phyloP scores from a whole-genome alignment of 805 yeast genomes.

The Pichia exigua region DNA sequence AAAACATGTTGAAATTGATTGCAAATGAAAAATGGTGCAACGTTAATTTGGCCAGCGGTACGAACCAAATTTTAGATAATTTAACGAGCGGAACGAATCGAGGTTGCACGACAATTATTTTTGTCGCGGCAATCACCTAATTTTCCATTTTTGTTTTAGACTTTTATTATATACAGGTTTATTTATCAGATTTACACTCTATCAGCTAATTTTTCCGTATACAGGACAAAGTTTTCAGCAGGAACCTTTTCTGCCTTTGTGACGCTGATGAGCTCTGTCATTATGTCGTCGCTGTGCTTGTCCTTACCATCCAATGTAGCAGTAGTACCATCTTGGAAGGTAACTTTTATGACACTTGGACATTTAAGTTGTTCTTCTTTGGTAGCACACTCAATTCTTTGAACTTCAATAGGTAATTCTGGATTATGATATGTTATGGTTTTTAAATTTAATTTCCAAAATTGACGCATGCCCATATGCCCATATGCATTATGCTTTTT shows the following conservation, averaged over 20 bases:
- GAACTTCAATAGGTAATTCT: conserved; percentile 50
- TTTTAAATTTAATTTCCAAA: conserved; percentile 71
- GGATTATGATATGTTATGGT: conserved; percentile 80
- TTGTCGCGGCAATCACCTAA: background rate
- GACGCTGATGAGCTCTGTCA: conserved; percentile 43
- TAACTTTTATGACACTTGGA: conserved; percentile 40
- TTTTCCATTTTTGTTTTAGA: too few relatives aligned
- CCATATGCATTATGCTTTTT: conserved; percentile 40
- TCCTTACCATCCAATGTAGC: conserved; percentile 46
- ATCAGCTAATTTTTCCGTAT: conserved; percentile 3
- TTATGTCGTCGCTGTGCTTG: conserved; percentile 43
- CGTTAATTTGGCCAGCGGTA: background rate
- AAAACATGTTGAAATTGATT: background rate
- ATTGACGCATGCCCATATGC: conserved; percentile 61
- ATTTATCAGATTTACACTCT: background rate
- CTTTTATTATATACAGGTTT: background rate
- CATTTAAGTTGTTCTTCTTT: conserved; percentile 36
- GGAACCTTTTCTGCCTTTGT: conserved; percentile 49
- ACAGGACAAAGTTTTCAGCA: conserved; percentile 35
- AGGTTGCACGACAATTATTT: background rate
- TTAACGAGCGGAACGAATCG: background rate
- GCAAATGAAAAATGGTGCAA: background rate
- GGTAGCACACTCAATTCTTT: conserved; percentile 39
- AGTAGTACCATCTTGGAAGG: conserved; percentile 31
- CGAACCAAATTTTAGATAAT: background rate